Percentiles rank a stretch among this genome's conserved stretches.
Conservation (phyloP, 305 asterid species). For the Nicotiana rustica region DNA sequence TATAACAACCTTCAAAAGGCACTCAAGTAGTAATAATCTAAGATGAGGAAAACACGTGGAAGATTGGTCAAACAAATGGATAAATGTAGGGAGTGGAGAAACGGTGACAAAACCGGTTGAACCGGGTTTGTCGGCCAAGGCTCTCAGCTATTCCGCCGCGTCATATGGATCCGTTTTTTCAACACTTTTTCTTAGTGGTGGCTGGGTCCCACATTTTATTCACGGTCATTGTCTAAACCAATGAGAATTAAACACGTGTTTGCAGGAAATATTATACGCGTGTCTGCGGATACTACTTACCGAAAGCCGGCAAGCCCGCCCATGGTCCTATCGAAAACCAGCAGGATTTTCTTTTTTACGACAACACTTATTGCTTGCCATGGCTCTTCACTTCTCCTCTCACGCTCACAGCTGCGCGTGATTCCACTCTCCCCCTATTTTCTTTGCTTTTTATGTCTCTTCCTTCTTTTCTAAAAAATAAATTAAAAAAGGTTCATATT, state of each 20-base stretch:
- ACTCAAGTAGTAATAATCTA: background rate
- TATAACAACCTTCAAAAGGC: no score
- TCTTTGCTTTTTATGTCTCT: background rate
- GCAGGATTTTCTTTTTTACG: background rate
- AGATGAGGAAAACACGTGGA: background rate
- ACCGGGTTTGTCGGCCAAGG: constrained; percentile 27
- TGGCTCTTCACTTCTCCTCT: background rate
- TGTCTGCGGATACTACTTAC: constrained; percentile 20
- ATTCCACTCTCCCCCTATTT: no score
- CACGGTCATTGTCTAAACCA: background rate
- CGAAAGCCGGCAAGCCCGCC: constrained; percentile 23
- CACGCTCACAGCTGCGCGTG: background rate
- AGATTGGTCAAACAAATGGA: background rate
- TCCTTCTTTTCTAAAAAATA: no score
- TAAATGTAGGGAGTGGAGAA: background rate
- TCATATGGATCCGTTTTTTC: background rate
- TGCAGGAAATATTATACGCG: background rate
- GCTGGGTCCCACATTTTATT: background rate
- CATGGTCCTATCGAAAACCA: constrained; percentile 24
- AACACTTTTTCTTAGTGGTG: background rate
- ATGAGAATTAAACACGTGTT: background rate
- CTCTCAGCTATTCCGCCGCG: constrained; percentile 24
- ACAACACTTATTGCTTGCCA: background rate
- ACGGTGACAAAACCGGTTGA: constrained; percentile 22
- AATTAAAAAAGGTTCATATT: no score